Conservation (phyloP, 2,329 filamentous ascomycete species). For the Geoglossum cookeanum region DNA sequence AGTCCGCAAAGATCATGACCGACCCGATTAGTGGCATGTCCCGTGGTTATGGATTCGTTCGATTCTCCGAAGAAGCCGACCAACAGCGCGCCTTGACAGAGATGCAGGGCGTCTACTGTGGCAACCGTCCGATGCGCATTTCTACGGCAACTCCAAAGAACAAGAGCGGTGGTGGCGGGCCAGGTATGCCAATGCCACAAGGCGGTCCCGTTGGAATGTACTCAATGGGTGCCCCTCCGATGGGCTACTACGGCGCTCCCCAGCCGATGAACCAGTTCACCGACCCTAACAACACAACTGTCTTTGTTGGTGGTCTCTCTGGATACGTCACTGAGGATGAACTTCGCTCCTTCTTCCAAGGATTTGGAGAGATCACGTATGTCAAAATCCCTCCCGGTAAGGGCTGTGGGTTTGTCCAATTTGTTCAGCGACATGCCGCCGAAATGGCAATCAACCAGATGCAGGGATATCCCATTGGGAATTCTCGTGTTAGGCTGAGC, state of each 20-base stretch:
- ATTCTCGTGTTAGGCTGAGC: constrained; percentile 89
- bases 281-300: constrained; percentile 97
- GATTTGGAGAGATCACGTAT: constrained; percentile 97
- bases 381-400: constrained; percentile 99
- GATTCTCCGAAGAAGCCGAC: constrained; percentile 87
- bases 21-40: constrained; percentile 96
- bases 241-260: constrained; percentile 47
- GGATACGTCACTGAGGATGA: constrained; percentile 98
- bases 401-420: constrained; percentile 97
- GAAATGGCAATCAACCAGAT: constrained; percentile 99
- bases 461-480: constrained; percentile 98
- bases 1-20: constrained; percentile 99
- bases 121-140: constrained; percentile 96
- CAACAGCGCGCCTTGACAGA: constrained; percentile 90
- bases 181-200: constrained; percentile 30
- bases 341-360: constrained; percentile 99
- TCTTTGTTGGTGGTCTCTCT: constrained; percentile 91
- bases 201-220: constrained; percentile 41
- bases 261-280: constrained; percentile 99
- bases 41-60: constrained; percentile 92
- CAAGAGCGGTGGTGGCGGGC: constrained; percentile 34
- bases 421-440: constrained; percentile 93
- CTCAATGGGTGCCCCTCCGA: constrained; percentile 48
- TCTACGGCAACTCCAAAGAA: constrained; percentile 97
- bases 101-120: constrained; percentile 99